These are phyloP conservation scores for Suhomyces sp. DNA, from an alignment of 805 yeast species.

Conservation along the genomic window DNA sequence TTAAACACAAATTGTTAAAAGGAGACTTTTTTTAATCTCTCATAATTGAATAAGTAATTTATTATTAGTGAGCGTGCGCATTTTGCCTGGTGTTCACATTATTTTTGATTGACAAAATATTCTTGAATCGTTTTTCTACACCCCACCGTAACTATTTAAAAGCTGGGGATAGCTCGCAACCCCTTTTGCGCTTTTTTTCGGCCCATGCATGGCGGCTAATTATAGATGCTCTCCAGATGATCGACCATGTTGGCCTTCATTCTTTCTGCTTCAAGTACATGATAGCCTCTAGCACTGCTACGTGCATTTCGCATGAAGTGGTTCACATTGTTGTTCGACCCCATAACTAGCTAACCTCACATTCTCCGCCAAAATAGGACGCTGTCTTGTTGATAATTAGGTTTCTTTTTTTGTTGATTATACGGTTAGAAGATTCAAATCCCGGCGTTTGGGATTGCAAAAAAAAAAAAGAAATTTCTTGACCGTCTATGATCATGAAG, in stretches of 20 bases:
- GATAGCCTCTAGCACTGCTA: neutral
- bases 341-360: neutral
- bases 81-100: neutral
- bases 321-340: neutral
- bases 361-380: neutral
- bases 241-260: neutral
- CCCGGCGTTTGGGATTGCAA: neutral
- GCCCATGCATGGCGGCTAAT: neutral
- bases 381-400: neutral
- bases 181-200: neutral
- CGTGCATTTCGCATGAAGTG: neutral
- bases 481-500: neutral
- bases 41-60: neutral
- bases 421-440: neutral
- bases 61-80: neutral
- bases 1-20: neutral
- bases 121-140: neutral
- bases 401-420: neutral
- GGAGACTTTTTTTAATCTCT: neutral
- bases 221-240: neutral
- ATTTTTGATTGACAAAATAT: neutral
- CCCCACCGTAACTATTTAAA: neutral
- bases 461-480: neutral
- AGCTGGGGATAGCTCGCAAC: neutral
- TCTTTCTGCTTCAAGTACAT: neutral